Base-by-base conservation (phyloP, 352 stramenopile species). In the Globisporangium spinosum region DNA sequence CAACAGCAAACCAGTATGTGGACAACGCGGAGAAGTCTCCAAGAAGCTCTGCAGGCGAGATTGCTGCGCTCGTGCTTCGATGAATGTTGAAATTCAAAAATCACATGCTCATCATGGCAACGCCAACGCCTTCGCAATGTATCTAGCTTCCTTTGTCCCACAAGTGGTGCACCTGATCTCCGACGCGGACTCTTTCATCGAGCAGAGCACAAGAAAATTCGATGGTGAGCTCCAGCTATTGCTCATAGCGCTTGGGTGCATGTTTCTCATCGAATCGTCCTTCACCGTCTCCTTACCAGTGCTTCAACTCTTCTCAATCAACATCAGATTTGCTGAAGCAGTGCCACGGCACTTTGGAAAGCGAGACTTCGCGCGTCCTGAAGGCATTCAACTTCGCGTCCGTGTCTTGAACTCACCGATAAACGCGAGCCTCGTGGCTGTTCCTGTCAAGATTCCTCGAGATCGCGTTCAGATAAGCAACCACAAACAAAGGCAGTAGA, bases 321-420 rank as follows among this genome's bases (percentile, higher is more conserved):
- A 3, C 53, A 38, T 13, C 29, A 71, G 67, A 67, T 27, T 27
- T 71, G 7, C 38, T 68, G 4, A 34, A 55, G 38, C 53, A 71
- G 23, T 71, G 60, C 32, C 23, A 59, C 17, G 17, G 9, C 10
- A 54, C 59, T 4, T 23, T 71, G 25, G 67, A 71, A 49, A 25
- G 25, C 6, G 67, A 68, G 32, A 64, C 61, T 6, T 25, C 25
- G 40, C 67, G 67, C 23, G 59, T 68, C 22, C 32, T 55, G 38
- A 59, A 67, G n/a, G 55, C 53, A 13, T 64, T 71, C 27, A 59
- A 63, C 20, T 23, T 29, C 32, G 10, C 35, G 47, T 65, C 35
- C 17, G 10, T 55, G 22, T 38, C 47, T 13, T 64, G 22, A 56
- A 55, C 22, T 7, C 40, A 49, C 1, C 9, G 6, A 49, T n/a